Evolutionary conservation across 2,329 filamentous ascomycete species (phyloP).

Genomic region (Penicillium sclerotigenum): DNA sequence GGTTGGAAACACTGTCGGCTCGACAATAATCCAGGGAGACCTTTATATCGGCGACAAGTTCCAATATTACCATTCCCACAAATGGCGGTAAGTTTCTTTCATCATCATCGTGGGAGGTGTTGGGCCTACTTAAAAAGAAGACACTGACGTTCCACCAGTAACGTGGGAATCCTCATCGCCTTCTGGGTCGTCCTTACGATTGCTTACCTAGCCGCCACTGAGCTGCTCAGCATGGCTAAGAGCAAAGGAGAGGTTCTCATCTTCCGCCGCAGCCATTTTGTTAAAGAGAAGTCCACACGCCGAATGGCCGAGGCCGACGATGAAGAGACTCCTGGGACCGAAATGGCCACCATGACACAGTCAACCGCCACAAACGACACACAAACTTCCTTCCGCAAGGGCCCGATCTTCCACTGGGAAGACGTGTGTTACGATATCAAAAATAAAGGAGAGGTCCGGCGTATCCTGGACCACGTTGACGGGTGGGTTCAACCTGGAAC

Average conservation of each 20-base stretch:
- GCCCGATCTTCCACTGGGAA: constrained; percentile 72
- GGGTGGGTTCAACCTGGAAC: constrained; percentile 90
- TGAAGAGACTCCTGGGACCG: not conserved
- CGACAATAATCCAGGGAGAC: not conserved
- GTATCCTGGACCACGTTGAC: constrained; percentile 75
- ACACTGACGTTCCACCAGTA: not conserved
- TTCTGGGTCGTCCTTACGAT: not conserved
- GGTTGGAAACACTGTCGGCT: not conserved
- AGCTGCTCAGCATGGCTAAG: not conserved
- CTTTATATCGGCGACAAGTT: not conserved
- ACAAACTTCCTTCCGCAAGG: not conserved
- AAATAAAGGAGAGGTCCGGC: constrained; percentile 68
- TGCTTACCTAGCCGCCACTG: not conserved
- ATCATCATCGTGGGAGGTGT: not conserved
- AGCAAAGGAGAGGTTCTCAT: not conserved
- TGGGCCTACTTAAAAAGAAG: not conserved
- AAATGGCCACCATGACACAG: not conserved
- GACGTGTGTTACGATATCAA: constrained; percentile 73
- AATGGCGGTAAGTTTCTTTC: not conserved
- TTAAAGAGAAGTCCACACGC: not conserved
- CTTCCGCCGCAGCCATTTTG: not conserved
- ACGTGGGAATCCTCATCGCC: not conserved
- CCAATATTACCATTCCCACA: not conserved
- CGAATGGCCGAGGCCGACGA: not conserved
- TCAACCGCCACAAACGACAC: not conserved